Evolutionary conservation across 2,329 filamentous ascomycete genomes (phyloP).

Genomic region (Colletotrichum sp.): DNA sequence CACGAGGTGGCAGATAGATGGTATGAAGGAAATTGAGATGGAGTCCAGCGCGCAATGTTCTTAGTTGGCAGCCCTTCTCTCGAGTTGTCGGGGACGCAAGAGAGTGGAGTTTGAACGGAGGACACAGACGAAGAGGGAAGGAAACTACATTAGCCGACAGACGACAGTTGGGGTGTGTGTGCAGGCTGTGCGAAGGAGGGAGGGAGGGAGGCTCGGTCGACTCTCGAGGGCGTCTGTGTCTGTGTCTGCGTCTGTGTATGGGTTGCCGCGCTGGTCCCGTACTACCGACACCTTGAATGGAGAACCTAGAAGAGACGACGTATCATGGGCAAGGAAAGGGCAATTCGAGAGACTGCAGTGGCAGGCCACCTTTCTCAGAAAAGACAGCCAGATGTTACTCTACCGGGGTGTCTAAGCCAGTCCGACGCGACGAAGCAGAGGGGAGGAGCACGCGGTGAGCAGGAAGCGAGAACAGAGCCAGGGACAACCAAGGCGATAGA

Average conservation of each 20-base stretch:
- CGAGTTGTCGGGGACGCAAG: not conserved
- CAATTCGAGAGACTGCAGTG: not conserved
- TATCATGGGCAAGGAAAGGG: not conserved
- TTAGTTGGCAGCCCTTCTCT: not conserved
- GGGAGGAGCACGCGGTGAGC: not conserved
- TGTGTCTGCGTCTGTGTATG: not conserved
- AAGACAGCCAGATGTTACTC: not conserved
- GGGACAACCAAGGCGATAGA: not conserved
- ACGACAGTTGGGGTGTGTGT: not conserved
- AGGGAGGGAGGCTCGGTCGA: not conserved
- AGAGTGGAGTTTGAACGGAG: not conserved
- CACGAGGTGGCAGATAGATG: constrained; percentile 19
- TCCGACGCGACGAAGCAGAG: not conserved
- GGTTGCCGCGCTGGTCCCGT: not conserved
- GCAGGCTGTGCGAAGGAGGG: not conserved
- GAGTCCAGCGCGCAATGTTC: constrained; percentile 13
- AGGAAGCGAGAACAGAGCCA: not conserved
- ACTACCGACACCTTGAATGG: not conserved
- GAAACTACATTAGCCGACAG: not conserved
- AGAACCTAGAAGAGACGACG: not conserved
- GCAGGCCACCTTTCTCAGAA: not conserved
- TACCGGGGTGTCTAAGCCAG: not conserved
- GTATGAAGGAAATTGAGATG: constrained; percentile 17
- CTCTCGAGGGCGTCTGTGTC: not conserved
- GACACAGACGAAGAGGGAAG: constrained; percentile 2